These are phyloP conservation scores for Taphrina communis DNA, from an alignment of 1,139 yeast genomes.

Conservation along the genomic window DNA sequence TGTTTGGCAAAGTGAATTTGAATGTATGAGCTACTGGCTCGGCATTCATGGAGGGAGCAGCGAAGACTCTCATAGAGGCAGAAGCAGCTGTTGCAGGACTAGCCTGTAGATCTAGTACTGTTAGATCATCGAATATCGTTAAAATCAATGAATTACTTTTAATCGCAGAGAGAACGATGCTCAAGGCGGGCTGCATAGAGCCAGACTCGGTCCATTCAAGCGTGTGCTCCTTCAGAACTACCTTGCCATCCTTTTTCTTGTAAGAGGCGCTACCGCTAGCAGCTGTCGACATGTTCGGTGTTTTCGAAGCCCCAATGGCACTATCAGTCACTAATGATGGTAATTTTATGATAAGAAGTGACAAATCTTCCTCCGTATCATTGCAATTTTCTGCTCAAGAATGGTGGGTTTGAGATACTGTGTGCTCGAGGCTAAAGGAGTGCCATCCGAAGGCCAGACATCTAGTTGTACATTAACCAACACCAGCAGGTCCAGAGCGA, in stretches of 20 bases:
- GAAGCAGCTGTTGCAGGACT: conserved; percentile 40
- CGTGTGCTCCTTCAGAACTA: conserved; percentile 36
- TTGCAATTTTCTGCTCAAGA: too few species aligned
- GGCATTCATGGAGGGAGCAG: conserved; percentile 32
- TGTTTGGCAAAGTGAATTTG: conserved; percentile 31
- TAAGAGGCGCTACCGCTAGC: conserved; percentile 31
- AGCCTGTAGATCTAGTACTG: conserved; percentile 36
- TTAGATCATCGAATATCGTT: background rate
- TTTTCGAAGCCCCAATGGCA: too few species aligned
- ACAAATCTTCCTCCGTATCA: too few species aligned
- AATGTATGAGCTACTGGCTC: conserved; percentile 42
- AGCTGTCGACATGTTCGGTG: background rate
- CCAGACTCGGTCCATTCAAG: conserved; percentile 42
- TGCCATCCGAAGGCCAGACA: too few species aligned
- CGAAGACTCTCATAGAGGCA: conserved; percentile 38
- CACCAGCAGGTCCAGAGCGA: too few species aligned
- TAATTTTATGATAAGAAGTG: too few species aligned
- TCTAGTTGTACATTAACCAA: too few species aligned
- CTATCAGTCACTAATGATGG: too few species aligned
- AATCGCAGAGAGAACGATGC: conserved; percentile 40
- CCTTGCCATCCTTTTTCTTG: conserved; percentile 35
- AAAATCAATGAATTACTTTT: conserved; percentile 20
- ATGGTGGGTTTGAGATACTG: too few species aligned
- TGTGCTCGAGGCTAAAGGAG: too few species aligned
- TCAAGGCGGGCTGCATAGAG: conserved; percentile 33